Evolutionary conservation across 345 rosid genomes (phyloP).

Genomic region (Eucalyptus regnans): DNA sequence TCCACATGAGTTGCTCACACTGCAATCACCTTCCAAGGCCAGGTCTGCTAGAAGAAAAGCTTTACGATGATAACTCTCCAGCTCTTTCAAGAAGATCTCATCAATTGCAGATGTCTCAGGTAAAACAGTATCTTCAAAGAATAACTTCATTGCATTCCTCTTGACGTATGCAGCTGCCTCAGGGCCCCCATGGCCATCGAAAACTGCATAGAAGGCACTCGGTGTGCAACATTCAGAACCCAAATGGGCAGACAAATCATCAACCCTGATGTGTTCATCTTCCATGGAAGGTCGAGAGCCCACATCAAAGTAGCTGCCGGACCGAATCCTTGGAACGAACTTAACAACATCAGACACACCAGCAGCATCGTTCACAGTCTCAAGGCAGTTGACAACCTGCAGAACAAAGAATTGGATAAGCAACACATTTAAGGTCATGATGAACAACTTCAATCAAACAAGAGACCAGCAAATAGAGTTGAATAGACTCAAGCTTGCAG

Average conservation of each 20-base stretch:
- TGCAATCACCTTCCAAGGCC: constrained; percentile 39
- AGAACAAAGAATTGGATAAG: neutral
- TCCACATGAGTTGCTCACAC: constrained; percentile 35
- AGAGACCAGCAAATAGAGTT: neutral
- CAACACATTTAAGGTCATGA: neutral
- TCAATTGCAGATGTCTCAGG: constrained; percentile 43
- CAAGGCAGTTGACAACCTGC: constrained; percentile 24
- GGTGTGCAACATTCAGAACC: constrained; percentile 42
- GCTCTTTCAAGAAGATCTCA: constrained; percentile 24
- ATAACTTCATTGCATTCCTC: constrained; percentile 56
- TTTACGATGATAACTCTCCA: constrained; percentile 38
- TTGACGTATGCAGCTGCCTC: constrained; percentile 77
- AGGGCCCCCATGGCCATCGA: constrained; percentile 91
- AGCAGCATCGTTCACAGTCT: constrained; percentile 10
- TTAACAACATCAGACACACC: constrained; percentile 14
- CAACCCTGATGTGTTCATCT: constrained; percentile 71
- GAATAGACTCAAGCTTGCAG: neutral
- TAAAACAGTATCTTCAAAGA: constrained; percentile 51
- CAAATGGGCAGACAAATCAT: constrained; percentile 55
- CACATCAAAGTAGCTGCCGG: constrained; percentile 68
- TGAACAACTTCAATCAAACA: neutral
- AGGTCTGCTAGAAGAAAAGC: constrained; percentile 46
- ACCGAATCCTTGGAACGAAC: constrained; percentile 53
- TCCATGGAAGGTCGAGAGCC: constrained; percentile 70
- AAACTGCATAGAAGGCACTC: constrained; percentile 83